phyloP scores from a whole-genome alignment of 129 eudicot genomes.

The Artemisia annua region DNA sequence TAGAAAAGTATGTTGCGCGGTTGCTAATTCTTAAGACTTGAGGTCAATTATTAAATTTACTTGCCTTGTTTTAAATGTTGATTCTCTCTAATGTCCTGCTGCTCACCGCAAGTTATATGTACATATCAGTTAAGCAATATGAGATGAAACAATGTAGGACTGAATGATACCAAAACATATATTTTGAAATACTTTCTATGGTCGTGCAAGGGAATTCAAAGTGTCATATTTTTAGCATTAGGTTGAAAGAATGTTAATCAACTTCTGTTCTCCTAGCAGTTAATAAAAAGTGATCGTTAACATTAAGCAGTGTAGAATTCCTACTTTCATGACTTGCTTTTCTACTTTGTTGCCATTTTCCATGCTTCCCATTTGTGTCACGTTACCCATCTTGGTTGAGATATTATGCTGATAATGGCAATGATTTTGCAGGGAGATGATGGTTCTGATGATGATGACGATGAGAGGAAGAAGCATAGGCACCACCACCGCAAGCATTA shows the following conservation, averaged over 20 bases:
- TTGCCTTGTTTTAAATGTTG: not conserved
- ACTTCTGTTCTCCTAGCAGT: not conserved
- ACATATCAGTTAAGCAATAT: too few relatives aligned
- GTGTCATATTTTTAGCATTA: not conserved
- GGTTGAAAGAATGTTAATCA: not conserved
- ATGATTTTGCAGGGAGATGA: constrained; percentile 52
- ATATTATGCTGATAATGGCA: constrained; percentile 12
- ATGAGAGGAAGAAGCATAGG: constrained; percentile 48
- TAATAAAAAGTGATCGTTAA: not conserved
- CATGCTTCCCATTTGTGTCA: not conserved
- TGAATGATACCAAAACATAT: too few relatives aligned
- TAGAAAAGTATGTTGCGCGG: too few relatives aligned
- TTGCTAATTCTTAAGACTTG: too few relatives aligned
- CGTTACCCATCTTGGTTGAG: not conserved
- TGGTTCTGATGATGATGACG: constrained; percentile 55
- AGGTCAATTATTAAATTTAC: not conserved
- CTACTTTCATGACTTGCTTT: not conserved
- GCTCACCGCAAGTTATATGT: not conserved
- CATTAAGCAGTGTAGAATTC: not conserved
- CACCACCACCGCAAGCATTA: constrained; percentile 71
- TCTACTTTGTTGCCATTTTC: not conserved
- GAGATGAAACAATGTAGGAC: not conserved
- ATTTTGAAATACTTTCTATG: not conserved
- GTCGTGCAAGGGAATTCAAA: not conserved
- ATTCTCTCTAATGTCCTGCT: not conserved